phyloP scores from a whole-genome alignment of 768 basidiomycete species.

The Mycena polygramma region DNA sequence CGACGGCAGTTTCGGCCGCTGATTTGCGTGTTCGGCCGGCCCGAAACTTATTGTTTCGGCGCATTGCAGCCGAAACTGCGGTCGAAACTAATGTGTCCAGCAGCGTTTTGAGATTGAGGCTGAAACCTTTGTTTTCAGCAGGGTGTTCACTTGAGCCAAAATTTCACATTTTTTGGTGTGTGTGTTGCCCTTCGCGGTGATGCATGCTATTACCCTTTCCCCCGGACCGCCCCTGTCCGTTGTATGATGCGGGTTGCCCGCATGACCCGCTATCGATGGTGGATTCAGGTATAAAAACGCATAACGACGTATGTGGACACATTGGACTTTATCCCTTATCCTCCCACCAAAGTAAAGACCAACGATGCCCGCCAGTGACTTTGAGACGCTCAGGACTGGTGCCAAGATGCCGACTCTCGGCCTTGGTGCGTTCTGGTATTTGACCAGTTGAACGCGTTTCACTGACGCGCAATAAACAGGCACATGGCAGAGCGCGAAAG shows the following conservation, averaged over 20 bases:
- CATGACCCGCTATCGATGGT: not conserved
- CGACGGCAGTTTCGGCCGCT: no score
- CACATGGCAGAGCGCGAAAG: constrained; percentile 85
- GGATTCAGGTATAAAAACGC: not conserved
- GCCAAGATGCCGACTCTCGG: constrained; percentile 82
- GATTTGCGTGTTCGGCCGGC: no score
- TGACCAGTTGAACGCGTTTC: not conserved
- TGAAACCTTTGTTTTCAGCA: no score
- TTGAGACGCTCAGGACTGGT: constrained; percentile 81
- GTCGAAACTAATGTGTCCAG: no score
- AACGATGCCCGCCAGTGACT: constrained; percentile 62
- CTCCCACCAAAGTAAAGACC: not conserved
- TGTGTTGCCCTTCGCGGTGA: no score
- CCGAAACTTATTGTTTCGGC: no score
- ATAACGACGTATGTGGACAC: not conserved
- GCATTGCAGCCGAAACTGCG: no score
- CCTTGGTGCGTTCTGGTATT: constrained; percentile 58
- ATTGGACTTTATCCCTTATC: not conserved
- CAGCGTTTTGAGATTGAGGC: no score
- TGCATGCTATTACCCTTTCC: no score
- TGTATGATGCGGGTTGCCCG: no score
- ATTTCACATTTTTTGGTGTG: no score
- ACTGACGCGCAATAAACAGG: constrained; percentile 50
- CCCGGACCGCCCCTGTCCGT: not conserved
- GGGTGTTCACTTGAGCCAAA: no score